A percentile compares a stretch with the other conserved stretches of the same genome.
Conservation (phyloP, 352 stramenopile genomes). For the Globisporangium canariense region DNA sequence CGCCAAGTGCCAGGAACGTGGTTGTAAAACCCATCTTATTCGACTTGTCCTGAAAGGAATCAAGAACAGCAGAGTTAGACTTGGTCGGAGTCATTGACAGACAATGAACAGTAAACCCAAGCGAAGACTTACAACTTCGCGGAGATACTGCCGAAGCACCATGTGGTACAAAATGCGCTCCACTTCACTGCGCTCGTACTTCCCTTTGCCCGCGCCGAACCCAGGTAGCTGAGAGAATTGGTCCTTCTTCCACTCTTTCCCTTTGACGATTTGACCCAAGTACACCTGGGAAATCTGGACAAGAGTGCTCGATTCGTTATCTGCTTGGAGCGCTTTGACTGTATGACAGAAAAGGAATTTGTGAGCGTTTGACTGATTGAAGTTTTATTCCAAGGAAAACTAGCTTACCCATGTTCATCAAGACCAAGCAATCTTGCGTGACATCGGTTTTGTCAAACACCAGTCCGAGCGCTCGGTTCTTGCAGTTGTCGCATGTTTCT, state of each 20-base stretch:
- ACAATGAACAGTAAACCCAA: background rate
- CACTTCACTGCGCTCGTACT: slow-evolving; percentile 73
- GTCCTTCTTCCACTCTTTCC: slow-evolving; percentile 66
- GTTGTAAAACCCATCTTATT: slow-evolving; percentile 84
- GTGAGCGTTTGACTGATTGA: background rate
- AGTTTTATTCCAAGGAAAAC: background rate
- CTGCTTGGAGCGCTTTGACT: slow-evolving; percentile 63
- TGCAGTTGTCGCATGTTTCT: slow-evolving; percentile 86
- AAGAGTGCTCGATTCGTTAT: slow-evolving; percentile 59
- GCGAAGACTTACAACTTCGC: slow-evolving; percentile 47
- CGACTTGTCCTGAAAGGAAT: slow-evolving; percentile 51
- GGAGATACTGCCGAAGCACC: slow-evolving; percentile 80
- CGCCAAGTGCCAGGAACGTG: slow-evolving; percentile 67
- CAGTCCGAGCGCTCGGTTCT: slow-evolving; percentile 64
- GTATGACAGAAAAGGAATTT: background rate
- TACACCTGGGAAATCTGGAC: slow-evolving; percentile 77
- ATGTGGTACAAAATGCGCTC: slow-evolving; percentile 87
- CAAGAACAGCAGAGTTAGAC: background rate
- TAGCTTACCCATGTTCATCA: slow-evolving; percentile 62
- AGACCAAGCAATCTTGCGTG: slow-evolving; percentile 59
- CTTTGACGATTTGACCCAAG: slow-evolving; percentile 61
- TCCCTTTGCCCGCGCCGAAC: slow-evolving; percentile 68
- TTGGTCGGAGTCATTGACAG: background rate
- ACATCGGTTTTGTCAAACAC: slow-evolving; percentile 75
- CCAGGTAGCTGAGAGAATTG: slow-evolving; percentile 53